A percentile compares a stretch with the other conserved stretches of the same genome.
Evolutionary conservation across 129 eudicot species (phyloP).

Genomic region (Lactuca saligna): DNA sequence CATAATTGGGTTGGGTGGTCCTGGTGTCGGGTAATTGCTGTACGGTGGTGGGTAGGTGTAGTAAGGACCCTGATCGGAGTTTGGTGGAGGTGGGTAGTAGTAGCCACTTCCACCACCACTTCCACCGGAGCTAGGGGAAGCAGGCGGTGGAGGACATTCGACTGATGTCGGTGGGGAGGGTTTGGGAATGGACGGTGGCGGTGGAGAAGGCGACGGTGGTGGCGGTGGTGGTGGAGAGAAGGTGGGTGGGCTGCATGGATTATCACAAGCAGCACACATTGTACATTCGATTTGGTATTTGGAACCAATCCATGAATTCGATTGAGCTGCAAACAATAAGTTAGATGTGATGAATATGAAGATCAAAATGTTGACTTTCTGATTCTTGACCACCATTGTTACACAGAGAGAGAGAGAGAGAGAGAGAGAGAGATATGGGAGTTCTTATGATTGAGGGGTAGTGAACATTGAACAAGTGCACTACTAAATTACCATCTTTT

Average conservation of each 20-base stretch:
- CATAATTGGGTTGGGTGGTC: slow-evolving; percentile 92
- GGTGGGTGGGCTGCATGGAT: slow-evolving; percentile 62
- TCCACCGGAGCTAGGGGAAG: slow-evolving; percentile 47
- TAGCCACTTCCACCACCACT: slow-evolving; percentile 11
- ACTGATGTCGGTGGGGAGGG: slow-evolving; percentile 27
- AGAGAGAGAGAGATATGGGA: slow-evolving; percentile 5
- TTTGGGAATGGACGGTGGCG: slow-evolving; percentile 36
- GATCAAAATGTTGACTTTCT: slow-evolving; percentile 29
- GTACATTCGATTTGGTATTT: slow-evolving; percentile 85
- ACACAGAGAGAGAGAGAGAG: neutral
- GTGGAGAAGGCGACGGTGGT: slow-evolving; percentile 33
- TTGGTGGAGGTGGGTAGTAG: slow-evolving; percentile 49
- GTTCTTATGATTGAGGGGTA: slow-evolving; percentile 21
- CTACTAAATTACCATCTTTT: neutral
- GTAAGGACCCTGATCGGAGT: slow-evolving; percentile 29
- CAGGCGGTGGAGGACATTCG: slow-evolving; percentile 55
- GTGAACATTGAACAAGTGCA: neutral
- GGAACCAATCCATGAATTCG: slow-evolving; percentile 60
- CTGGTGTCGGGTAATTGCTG: slow-evolving; percentile 49
- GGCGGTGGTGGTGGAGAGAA: slow-evolving; percentile 58
- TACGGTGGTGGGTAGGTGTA: slow-evolving; percentile 42
- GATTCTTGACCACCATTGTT: slow-evolving; percentile 26
- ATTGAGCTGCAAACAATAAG: slow-evolving; percentile 13
- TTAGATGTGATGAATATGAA: slow-evolving; percentile 23
- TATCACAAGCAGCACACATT: slow-evolving; percentile 89